phyloP scores from a whole-genome alignment of 768 basidiomycete genomes.

The Pleurotus citrinopileatus region DNA sequence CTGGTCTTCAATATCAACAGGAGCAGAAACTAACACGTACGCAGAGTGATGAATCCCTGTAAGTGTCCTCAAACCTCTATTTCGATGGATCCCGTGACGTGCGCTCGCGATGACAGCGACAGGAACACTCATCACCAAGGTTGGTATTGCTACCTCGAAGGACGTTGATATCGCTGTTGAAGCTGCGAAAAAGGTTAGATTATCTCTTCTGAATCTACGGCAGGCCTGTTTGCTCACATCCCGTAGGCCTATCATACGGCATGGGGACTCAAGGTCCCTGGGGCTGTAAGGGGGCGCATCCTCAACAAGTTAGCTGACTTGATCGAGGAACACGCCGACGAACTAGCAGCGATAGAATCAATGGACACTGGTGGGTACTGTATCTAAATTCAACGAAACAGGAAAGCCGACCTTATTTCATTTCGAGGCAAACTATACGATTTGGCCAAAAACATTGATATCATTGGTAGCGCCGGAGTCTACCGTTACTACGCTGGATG shows the following conservation, averaged over 20 bases:
- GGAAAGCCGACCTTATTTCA: not conserved
- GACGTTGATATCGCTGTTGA: constrained; percentile 79
- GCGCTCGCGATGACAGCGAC: too few relatives aligned
- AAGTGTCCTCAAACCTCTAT: not conserved
- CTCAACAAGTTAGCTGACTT: constrained; percentile 62
- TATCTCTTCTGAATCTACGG: too few relatives aligned
- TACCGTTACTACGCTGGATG: constrained; percentile 88
- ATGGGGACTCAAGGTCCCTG: constrained; percentile 68
- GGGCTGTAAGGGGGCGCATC: constrained; percentile 47
- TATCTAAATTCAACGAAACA: constrained; percentile 9
- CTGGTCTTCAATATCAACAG: not conserved
- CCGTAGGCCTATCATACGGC: constrained; percentile 49
- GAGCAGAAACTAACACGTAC: constrained; percentile 6
- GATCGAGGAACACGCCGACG: constrained; percentile 59
- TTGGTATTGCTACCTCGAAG: constrained; percentile 57
- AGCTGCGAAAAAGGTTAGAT: constrained; percentile 50
- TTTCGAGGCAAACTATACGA: constrained; percentile 51
- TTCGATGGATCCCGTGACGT: constrained; percentile 11
- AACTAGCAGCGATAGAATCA: constrained; percentile 71
- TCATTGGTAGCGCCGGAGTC: constrained; percentile 41
- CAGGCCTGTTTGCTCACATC: not conserved
- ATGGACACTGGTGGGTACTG: constrained; percentile 57
- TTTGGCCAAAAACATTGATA: constrained; percentile 46
- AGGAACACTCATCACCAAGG: constrained; percentile 56
- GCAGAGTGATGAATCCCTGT: constrained; percentile 59